Evolutionary conservation across 1,284 basidiomycete genomes (phyloP), one percentile per base, ranked within the genome.

Genomic region (Sporisorium iseilematis-ciliati): DNA sequence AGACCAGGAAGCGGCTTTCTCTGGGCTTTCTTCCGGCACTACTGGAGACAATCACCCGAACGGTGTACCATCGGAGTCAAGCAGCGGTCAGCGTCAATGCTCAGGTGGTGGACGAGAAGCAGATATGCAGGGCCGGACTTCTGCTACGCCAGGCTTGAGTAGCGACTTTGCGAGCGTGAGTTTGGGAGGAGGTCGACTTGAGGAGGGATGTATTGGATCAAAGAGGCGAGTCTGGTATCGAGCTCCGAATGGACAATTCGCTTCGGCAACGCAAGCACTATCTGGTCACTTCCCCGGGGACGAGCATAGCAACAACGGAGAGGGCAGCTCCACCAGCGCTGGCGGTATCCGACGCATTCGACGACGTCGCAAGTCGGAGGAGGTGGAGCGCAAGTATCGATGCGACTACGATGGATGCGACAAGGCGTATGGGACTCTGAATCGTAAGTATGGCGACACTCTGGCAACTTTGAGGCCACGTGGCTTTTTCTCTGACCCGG

Each of bases 341-440:
- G 54, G 21, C 5, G 50, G 57, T n/a, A 58, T 63, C 16, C 74
- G 74, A 53, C 51, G 60, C 16, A 77, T 77, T 23, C 75, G 75
- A 42, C 63, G 65, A 21, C 77, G 80, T 18, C 56, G 80, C n/a
- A 75, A 81, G 38, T 78, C 75, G 35, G 76, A 82, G 35, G 80
- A 84, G 88, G 94, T 95, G 70, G 94, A 95, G 86, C 90, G 94
- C 29, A 87, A 94, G 51, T 95, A 95, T 85, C 89, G 90, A 65
- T 95, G 93, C 87, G 88, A 87, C 69, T 95, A 90, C 88, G 90
- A 90, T 2, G 91, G 92, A 45, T 95, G 93, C 86, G 88, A 90
- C 48, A 95, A 95, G 86, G 60, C 91, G 31, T 94, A 94, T 80
- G 93, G 93, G 16, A 94, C 93, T 4, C 88, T 95, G 40, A 95